These are phyloP conservation scores for Phytophthora pseudosyringae DNA, from an alignment of 352 stramenopile genomes.

Conservation along the genomic window DNA sequence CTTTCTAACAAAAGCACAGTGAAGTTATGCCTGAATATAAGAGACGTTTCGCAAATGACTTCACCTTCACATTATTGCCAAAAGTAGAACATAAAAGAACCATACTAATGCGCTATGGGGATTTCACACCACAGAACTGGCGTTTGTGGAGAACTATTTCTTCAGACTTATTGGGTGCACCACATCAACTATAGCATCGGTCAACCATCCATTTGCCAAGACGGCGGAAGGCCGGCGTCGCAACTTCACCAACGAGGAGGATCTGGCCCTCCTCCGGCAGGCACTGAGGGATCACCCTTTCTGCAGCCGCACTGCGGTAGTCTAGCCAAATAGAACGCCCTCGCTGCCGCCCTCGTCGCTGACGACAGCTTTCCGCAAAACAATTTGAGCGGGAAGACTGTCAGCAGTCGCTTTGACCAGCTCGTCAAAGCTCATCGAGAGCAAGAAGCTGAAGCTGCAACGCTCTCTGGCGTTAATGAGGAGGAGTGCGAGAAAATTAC, in stretches of 20 bases:
- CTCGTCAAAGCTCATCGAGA: not conserved
- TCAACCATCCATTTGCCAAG: no score
- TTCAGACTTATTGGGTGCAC: no score
- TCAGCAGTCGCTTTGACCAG: constrained; percentile 10
- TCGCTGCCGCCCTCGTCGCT: constrained; percentile 4
- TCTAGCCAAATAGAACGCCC: not conserved
- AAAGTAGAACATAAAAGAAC: no score
- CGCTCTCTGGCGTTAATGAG: not conserved
- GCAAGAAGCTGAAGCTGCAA: not conserved
- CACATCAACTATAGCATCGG: no score
- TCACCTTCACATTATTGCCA: no score
- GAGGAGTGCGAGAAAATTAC: not conserved
- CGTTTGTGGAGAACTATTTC: no score
- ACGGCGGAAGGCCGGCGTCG: no score
- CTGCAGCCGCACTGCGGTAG: constrained; percentile 2
- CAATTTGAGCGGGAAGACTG: constrained; percentile 9
- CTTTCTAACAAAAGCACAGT: no score
- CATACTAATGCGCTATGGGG: no score
- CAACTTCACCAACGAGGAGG: constrained; percentile 5
- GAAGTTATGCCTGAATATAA: no score
- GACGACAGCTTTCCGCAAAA: constrained; percentile 8
- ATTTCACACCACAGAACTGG: no score
- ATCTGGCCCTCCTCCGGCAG: not conserved
- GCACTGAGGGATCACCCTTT: constrained; percentile 4
- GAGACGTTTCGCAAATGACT: no score